A percentile compares a stretch with the other conserved stretches of the same genome.
Conservation (phyloP, 2,329 filamentous ascomycete species). For the Paecilomyces formosus region DNA sequence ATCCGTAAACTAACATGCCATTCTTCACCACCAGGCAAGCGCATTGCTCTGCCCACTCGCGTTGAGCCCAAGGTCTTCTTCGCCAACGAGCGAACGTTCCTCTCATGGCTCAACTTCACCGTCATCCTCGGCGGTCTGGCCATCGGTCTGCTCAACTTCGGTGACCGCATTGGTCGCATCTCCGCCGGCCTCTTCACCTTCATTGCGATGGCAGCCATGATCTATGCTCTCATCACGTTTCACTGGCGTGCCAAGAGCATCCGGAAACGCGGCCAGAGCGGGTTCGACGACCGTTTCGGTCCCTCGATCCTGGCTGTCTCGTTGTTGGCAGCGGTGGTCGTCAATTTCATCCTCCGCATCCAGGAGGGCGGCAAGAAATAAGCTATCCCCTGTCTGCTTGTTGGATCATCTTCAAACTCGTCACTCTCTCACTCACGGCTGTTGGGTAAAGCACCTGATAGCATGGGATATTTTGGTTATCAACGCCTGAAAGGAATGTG, state of each 20-base stretch:
- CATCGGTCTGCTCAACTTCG: slow-evolving; percentile 96
- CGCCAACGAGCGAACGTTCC: slow-evolving; percentile 97
- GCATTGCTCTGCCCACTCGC: slow-evolving; percentile 92
- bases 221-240: slow-evolving; percentile 90
- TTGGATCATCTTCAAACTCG: not conserved
- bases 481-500: not conserved
- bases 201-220: slow-evolving; percentile 90
- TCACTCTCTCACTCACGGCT: not conserved
- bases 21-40: slow-evolving; percentile 62
- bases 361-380: slow-evolving; percentile 13
- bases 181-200: slow-evolving; percentile 88
- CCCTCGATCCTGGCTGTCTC: slow-evolving; percentile 85
- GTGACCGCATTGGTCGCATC: slow-evolving; percentile 88
- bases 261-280: slow-evolving; percentile 79
- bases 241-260: slow-evolving; percentile 97
- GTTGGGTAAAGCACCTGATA: not conserved
- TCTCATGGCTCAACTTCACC: slow-evolving; percentile 99
- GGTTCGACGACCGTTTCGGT: slow-evolving; percentile 93
- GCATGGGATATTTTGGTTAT: not conserved
- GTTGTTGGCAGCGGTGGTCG: slow-evolving; percentile 78
- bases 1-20: slow-evolving; percentile 1
- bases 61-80: slow-evolving; percentile 99
- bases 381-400: not conserved
- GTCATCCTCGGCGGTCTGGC: slow-evolving; percentile 95
- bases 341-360: slow-evolving; percentile 81